A percentile compares a stretch with the other conserved stretches of the same genome.
Evolutionary conservation across 1,284 basidiomycete species (phyloP).

Genomic region (Ceratobasidium sp.): DNA sequence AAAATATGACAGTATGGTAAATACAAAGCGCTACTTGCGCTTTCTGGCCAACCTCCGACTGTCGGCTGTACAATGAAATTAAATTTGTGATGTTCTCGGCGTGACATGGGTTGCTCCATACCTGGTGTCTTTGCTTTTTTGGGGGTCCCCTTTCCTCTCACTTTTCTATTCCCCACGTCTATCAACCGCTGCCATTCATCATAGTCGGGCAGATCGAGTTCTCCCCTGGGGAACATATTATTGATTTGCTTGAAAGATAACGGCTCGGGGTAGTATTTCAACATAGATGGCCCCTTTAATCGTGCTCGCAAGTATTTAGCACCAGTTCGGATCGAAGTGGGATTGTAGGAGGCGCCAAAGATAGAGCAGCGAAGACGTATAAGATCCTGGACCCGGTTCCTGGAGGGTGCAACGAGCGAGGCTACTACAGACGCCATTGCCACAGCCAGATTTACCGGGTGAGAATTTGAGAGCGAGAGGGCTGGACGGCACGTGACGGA

Average conservation of each 20-base stretch:
- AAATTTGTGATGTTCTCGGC: slow-evolving; percentile 26
- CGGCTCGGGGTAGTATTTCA: slow-evolving; percentile 75
- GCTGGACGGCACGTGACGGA: not conserved
- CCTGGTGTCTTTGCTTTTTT: slow-evolving; percentile 78
- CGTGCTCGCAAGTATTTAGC: slow-evolving; percentile 83
- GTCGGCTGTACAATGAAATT: slow-evolving; percentile 49
- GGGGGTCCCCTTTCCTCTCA: slow-evolving; percentile 81
- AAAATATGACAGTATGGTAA: not conserved
- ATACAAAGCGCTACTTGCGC: slow-evolving; percentile 37
- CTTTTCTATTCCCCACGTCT: slow-evolving; percentile 73
- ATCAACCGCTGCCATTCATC: slow-evolving; percentile 71
- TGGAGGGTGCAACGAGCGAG: slow-evolving; percentile 43
- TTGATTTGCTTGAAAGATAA: slow-evolving; percentile 65
- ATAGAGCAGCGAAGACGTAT: slow-evolving; percentile 71
- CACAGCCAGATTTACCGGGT: not conserved
- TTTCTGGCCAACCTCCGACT: slow-evolving; percentile 50
- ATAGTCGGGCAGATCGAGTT: slow-evolving; percentile 68
- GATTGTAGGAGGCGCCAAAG: slow-evolving; percentile 88
- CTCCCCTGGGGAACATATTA: slow-evolving; percentile 57
- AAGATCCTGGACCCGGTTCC: slow-evolving; percentile 62
- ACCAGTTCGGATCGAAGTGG: slow-evolving; percentile 77
- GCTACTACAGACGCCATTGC: slow-evolving; percentile 31
- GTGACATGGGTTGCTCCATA: slow-evolving; percentile 54
- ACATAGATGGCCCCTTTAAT: slow-evolving; percentile 80
- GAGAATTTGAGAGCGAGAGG: not conserved